Evolutionary conservation across 768 basidiomycete genomes (phyloP).

Genomic region (Naganishia friedmannii): DNA sequence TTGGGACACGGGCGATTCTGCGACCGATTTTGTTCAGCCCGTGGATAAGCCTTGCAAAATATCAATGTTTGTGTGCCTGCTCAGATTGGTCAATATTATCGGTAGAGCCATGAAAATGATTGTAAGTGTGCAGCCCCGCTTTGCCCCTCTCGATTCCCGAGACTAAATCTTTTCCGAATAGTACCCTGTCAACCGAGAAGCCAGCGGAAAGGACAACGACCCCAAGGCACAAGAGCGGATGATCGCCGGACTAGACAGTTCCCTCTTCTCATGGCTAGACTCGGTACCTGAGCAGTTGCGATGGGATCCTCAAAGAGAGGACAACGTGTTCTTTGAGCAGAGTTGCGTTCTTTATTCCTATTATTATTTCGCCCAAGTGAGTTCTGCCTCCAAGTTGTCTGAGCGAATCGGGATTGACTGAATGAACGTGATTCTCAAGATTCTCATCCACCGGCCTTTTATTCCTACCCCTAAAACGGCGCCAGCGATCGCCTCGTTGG

Average conservation of each 20-base stretch:
- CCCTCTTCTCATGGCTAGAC: conserved; percentile 70
- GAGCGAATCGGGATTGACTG: background rate
- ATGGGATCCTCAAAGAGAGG: conserved; percentile 60
- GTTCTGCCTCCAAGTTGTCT: background rate
- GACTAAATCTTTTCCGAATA: conserved; percentile 42
- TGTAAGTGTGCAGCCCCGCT: conserved; percentile 53
- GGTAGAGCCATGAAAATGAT: conserved; percentile 63
- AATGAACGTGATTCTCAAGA: conserved; percentile 56
- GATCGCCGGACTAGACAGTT: conserved; percentile 66
- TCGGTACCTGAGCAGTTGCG: conserved; percentile 62
- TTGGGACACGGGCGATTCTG: conserved; percentile 63
- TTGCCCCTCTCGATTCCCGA: conserved; percentile 15
- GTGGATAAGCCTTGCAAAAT: conserved; percentile 59
- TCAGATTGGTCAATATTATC: conserved; percentile 63
- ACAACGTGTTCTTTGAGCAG: conserved; percentile 60
- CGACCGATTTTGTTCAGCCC: conserved; percentile 66
- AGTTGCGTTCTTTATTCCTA: conserved; percentile 61
- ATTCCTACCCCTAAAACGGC: conserved; percentile 64
- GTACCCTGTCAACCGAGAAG: conserved; percentile 67
- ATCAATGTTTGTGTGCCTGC: conserved; percentile 60
- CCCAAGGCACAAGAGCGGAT: conserved; percentile 52
- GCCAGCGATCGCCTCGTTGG: conserved; percentile 52
- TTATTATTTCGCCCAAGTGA: conserved; percentile 59
- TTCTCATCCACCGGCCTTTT: conserved; percentile 74
- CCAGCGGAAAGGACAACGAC: conserved; percentile 46